Evolutionary conservation across 768 basidiomycete species (phyloP).

Genomic region (Candolleomyces eurysporus): DNA sequence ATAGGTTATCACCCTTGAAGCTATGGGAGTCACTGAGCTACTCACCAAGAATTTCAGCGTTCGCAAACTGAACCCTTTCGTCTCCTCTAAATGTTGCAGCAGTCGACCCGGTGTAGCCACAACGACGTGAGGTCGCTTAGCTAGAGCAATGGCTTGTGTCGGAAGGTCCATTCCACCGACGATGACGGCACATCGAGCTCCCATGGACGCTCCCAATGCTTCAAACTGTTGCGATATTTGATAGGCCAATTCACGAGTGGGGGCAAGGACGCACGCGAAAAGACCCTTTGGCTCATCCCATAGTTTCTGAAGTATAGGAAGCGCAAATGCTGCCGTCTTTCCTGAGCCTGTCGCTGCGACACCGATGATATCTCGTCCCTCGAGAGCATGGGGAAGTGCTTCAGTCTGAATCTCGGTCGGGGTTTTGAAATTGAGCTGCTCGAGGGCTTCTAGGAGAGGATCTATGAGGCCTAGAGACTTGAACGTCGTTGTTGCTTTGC

Average conservation of each 20-base stretch:
- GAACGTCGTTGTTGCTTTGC: constrained; percentile 49
- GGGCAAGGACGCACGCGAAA: constrained; percentile 91
- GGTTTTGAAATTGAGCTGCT: constrained; percentile 74
- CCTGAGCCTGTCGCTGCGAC: constrained; percentile 98
- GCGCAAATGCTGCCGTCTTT: constrained; percentile 95
- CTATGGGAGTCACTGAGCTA: background rate
- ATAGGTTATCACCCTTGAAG: background rate
- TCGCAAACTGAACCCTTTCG: constrained; percentile 92
- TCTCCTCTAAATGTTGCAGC: constrained; percentile 93
- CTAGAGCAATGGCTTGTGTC: constrained; percentile 85
- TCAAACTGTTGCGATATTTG: constrained; percentile 99
- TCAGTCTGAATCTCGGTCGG: constrained; percentile 92
- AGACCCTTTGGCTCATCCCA: constrained; percentile 95
- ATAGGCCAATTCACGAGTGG: constrained; percentile 96
- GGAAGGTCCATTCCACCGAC: constrained; percentile 96
- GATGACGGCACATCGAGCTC: constrained; percentile 85
- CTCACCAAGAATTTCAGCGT: constrained; percentile 84
- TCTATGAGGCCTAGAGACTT: constrained; percentile 84
- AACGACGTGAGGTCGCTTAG: constrained; percentile 91
- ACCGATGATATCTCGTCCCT: constrained; percentile 95
- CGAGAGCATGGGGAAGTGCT: constrained; percentile 81
- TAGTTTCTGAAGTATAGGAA: constrained; percentile 93
- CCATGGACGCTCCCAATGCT: constrained; percentile 87
- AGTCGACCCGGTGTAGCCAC: constrained; percentile 95
- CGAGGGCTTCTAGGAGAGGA: constrained; percentile 83